A percentile compares a stretch with the other conserved stretches of the same genome.
Conservation (phyloP, 73 alveolate species). For the Stentor coeruleus region DNA sequence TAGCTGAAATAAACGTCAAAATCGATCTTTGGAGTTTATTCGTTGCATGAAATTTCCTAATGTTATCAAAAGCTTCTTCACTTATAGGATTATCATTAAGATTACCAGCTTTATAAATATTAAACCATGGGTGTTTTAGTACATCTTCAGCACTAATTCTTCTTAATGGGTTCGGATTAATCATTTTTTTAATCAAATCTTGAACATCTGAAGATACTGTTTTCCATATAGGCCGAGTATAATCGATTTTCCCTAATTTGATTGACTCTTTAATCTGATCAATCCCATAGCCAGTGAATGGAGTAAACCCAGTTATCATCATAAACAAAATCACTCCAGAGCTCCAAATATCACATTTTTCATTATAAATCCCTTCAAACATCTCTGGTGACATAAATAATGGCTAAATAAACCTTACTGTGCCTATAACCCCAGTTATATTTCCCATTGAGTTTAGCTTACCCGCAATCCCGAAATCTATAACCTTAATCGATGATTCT, state of each 20-base stretch:
- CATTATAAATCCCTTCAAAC: conserved; percentile 18
- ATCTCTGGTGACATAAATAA: conserved; percentile 19
- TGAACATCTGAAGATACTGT: conserved; percentile 12
- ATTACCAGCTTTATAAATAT: conserved; percentile 19
- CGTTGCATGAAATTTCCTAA: conserved; percentile 12
- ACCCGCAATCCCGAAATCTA: conserved; percentile 86
- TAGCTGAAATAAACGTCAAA: conserved; percentile 49
- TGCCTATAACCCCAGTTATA: conserved; percentile 33
- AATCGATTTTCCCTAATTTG: not conserved
- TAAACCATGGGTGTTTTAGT: conserved; percentile 49
- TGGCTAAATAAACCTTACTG: conserved; percentile 33
- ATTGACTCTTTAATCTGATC: not conserved
- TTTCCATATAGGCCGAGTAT: not conserved
- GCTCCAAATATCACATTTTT: conserved; percentile 23
- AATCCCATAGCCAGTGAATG: not conserved
- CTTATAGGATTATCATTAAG: conserved; percentile 23
- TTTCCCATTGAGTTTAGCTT: conserved; percentile 25
- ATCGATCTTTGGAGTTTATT: conserved; percentile 46
- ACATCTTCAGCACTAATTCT: conserved; percentile 52
- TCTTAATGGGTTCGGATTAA: conserved; percentile 39
- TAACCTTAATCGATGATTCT: conserved; percentile 61
- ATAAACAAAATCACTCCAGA: conserved; percentile 28
- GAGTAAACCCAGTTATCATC: conserved; percentile 4
- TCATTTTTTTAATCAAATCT: conserved; percentile 30
- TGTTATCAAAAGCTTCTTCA: conserved; percentile 30